A percentile compares a stretch with the other conserved stretches of the same genome.
Evolutionary conservation across 208 protist species (phyloP).

Genomic region (Angomonas desouzai): DNA sequence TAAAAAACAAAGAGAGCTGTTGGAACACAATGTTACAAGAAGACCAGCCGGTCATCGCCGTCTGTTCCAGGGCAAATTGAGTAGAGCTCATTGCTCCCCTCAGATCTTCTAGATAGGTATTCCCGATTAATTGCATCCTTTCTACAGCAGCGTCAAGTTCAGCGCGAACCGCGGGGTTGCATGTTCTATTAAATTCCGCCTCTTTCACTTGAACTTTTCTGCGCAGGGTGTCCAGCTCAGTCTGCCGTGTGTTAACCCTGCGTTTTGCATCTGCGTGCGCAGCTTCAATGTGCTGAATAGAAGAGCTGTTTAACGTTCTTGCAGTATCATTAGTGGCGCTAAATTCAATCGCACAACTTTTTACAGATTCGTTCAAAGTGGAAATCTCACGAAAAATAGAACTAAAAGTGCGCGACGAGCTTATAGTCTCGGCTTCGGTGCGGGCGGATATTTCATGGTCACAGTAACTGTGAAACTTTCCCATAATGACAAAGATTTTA

Average conservation of each 20-base stretch:
- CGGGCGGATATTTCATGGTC: conserved; percentile 28
- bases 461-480: conserved; percentile 49
- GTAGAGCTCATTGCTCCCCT: conserved; percentile 35
- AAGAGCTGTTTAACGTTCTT: conserved; percentile 24
- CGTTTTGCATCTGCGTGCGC: conserved; percentile 22
- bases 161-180: conserved; percentile 15
- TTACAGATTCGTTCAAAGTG: conserved; percentile 23
- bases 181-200: conserved; percentile 12
- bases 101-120: conserved; percentile 36
- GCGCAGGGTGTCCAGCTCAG: conserved; percentile 47
- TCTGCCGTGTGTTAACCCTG: conserved; percentile 30
- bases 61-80: conserved; percentile 59
- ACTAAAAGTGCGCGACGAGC: conserved; percentile 16
- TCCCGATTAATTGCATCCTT: conserved; percentile 19
- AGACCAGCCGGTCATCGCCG: conserved; percentile 64
- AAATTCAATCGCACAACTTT: conserved; percentile 27
- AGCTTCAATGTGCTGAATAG: conserved; percentile 35
- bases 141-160: background rate
- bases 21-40: conserved; percentile 67
- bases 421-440: background rate
- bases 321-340: conserved; percentile 23
- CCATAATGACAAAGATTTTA: conserved; percentile 26
- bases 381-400: conserved; percentile 27
- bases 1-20: conserved; percentile 42
- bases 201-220: conserved; percentile 41